Conservation (phyloP, 2,329 filamentous ascomycete genomes). For the Xylariaceae sp. region DNA sequence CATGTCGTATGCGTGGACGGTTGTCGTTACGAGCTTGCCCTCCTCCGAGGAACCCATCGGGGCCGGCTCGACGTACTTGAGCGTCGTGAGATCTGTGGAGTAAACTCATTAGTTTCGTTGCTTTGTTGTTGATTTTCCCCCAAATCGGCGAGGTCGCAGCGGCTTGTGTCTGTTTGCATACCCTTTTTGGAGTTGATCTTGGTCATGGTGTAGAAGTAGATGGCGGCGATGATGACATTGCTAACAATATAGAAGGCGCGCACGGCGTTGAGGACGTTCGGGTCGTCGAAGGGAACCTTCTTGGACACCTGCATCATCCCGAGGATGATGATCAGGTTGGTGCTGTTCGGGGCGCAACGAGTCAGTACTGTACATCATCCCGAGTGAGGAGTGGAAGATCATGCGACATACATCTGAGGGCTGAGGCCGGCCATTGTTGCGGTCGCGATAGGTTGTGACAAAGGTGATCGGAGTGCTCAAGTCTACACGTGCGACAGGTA, state of each 20-base stretch:
- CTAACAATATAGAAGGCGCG: conserved; percentile 53
- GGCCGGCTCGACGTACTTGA: conserved; percentile 97
- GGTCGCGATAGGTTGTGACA: conserved; percentile 13
- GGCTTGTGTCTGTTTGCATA: conserved; percentile 41
- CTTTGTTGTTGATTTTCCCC: neutral
- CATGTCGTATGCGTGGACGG: conserved; percentile 90
- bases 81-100: conserved; percentile 78
- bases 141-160: too few relatives aligned
- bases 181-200: conserved; percentile 97
- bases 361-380: conserved; percentile 27
- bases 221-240: conserved; percentile 75
- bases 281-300: conserved; percentile 90
- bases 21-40: conserved; percentile 93
- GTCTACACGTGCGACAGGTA: neutral
- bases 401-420: conserved; percentile 57
- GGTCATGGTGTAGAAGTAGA: conserved; percentile 82
- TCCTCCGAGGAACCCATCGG: conserved; percentile 92
- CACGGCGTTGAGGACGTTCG: conserved; percentile 52
- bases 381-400: conserved; percentile 2
- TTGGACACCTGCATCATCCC: conserved; percentile 99
- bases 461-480: neutral
- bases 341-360: conserved; percentile 47
- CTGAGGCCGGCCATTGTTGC: conserved; percentile 58
- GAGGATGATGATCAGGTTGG: conserved; percentile 90
- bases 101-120: conserved; percentile 4